A percentile compares a stretch with the other conserved stretches of the same genome.
Conservation (phyloP, 2,329 filamentous ascomycete species). For the Colletotrichum theobromicola region DNA sequence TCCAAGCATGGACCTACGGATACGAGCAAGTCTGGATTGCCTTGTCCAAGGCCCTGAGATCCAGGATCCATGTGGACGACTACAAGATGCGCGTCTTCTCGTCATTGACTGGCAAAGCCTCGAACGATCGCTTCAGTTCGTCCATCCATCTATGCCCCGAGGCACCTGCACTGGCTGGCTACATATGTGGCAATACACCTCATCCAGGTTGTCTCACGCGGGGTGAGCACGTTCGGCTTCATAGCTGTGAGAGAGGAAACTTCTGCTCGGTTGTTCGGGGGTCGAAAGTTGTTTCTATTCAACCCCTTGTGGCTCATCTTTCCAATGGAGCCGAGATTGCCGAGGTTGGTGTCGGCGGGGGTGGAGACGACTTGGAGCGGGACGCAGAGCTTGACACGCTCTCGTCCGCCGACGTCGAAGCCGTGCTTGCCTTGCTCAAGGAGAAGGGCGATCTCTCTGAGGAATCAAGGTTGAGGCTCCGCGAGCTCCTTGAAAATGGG, state of each 20-base stretch:
- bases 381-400: constrained; percentile 69
- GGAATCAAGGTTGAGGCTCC: constrained; percentile 20
- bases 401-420: constrained; percentile 56
- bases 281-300: constrained; percentile 72
- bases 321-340: constrained; percentile 65
- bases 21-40: constrained; percentile 94
- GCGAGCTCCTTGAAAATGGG: constrained; percentile 20
- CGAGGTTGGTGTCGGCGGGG: constrained; percentile 81
- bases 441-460: constrained; percentile 22
- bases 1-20: constrained; percentile 87
- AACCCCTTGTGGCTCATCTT: constrained; percentile 74
- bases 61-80: constrained; percentile 79
- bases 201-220: constrained; percentile 76
- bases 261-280: constrained; percentile 57
- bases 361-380: constrained; percentile 75
- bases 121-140: constrained; percentile 41
- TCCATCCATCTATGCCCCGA: constrained; percentile 58
- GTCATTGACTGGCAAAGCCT: constrained; percentile 57
- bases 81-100: constrained; percentile 80
- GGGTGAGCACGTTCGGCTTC: constrained; percentile 68
- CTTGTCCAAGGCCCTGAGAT: constrained; percentile 71
- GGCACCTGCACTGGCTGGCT: constrained; percentile 73
- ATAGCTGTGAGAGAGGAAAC: constrained; percentile 83
- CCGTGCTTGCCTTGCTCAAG: constrained; percentile 43
- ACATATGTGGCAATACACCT: constrained; percentile 73